Conservation (phyloP, 2,329 filamentous ascomycete species). For the Emydomyces testavorans region DNA sequence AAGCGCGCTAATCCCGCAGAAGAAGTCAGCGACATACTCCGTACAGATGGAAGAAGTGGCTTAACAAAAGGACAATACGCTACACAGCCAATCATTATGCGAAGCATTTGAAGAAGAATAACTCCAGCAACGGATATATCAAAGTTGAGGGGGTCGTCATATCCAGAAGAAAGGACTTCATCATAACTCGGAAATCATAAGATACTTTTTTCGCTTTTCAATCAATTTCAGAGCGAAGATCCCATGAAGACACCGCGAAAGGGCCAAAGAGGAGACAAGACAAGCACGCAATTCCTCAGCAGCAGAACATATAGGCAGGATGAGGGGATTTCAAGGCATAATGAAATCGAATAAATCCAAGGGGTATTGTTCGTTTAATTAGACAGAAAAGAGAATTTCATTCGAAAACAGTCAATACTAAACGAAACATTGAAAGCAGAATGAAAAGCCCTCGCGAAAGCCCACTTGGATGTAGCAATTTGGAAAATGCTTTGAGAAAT, state of each 20-base stretch:
- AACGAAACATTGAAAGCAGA: slow-evolving; percentile 10
- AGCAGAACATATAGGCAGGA: slow-evolving; percentile 15
- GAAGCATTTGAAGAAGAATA: slow-evolving; percentile 1
- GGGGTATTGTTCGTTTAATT: slow-evolving; percentile 31
- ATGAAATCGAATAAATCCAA: slow-evolving; percentile 12
- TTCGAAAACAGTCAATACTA: slow-evolving; percentile 31
- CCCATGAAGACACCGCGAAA: neutral
- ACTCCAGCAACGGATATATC: neutral
- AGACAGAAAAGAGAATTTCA: slow-evolving; percentile 34
- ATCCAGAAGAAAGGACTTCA: slow-evolving; percentile 7
- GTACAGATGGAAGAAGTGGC: neutral
- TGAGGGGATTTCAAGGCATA: slow-evolving; percentile 5
- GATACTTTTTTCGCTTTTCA: slow-evolving; percentile 8
- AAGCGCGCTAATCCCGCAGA: neutral
- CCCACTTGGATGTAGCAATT: slow-evolving; percentile 25
- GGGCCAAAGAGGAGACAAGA: slow-evolving; percentile 6
- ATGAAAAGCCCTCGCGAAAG: slow-evolving; percentile 20
- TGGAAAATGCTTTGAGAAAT: slow-evolving; percentile 11
- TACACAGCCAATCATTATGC: slow-evolving; percentile 6
- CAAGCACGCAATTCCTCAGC: slow-evolving; percentile 16
- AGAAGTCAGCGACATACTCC: neutral
- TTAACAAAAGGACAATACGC: slow-evolving; percentile 1
- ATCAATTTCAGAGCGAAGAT: neutral
- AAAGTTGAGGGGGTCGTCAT: slow-evolving; percentile 3
- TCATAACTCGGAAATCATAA: slow-evolving; percentile 5